Evolutionary conservation across 768 basidiomycete genomes (phyloP).

Genomic region (Collybia sordida): DNA sequence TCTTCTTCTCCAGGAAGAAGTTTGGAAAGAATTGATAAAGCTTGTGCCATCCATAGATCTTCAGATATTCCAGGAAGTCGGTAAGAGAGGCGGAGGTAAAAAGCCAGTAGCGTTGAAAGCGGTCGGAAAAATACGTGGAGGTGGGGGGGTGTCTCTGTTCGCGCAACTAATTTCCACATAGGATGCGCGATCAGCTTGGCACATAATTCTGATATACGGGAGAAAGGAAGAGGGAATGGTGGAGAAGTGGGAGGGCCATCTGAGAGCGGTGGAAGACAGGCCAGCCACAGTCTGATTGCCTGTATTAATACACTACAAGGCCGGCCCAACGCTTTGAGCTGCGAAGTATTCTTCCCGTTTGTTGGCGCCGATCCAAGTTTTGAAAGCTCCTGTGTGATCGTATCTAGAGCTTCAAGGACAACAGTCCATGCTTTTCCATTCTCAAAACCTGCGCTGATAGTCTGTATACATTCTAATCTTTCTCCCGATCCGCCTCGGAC

Average conservation of each 20-base stretch:
- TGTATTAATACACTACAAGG: conserved; percentile 41
- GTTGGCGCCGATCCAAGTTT: conserved; percentile 14
- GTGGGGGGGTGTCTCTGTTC: conserved; percentile 15
- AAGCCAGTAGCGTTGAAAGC: conserved; percentile 50
- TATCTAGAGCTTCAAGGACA: conserved; percentile 32
- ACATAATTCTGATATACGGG: conserved; percentile 51
- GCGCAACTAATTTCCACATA: conserved; percentile 43
- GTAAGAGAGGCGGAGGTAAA: conserved; percentile 60
- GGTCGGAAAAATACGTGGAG: conserved; percentile 45
- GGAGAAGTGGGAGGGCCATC: conserved; percentile 42
- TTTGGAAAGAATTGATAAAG: conserved; percentile 51
- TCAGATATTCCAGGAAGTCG: conserved; percentile 53
- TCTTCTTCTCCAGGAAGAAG: conserved; percentile 79
- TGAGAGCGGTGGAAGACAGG: conserved; percentile 48
- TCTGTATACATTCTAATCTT: conserved; percentile 38
- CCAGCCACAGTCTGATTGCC: conserved; percentile 62
- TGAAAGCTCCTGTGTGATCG: conserved; percentile 28
- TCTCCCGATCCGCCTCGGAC: conserved; percentile 66
- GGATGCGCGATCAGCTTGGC: conserved; percentile 49
- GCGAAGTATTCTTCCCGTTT: conserved; percentile 10
- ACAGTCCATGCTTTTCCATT: conserved; percentile 32
- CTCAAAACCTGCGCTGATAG: conserved; percentile 41
- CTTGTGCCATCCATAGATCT: conserved; percentile 68
- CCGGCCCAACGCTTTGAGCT: conserved; percentile 29
- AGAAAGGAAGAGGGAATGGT: conserved; percentile 63